Conservation (phyloP, 371 early-diverging fungal genomes). For the Catenaria anguillulae region DNA sequence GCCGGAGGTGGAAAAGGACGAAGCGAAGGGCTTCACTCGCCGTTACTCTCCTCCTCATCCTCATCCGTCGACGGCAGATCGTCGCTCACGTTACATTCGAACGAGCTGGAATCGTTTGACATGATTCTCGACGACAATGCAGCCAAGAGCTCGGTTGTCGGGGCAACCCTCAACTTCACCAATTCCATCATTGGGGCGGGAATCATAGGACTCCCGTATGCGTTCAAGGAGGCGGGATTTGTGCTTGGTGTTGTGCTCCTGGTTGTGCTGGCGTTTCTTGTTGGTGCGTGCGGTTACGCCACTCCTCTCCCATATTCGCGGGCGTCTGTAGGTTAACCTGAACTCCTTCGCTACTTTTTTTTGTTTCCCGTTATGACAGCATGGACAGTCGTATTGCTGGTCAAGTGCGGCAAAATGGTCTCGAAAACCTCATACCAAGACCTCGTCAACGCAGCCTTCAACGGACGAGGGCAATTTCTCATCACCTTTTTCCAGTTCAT, state of each 20-base stretch:
- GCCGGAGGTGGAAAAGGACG: no score
- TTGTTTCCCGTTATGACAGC: no score
- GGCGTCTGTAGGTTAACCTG: not conserved
- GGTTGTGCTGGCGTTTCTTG: slow-evolving; percentile 15
- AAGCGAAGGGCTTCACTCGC: no score
- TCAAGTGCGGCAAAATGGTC: slow-evolving; percentile 14
- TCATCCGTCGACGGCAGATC: no score
- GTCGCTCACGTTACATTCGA: no score
- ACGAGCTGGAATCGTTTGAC: no score
- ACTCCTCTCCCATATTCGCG: no score
- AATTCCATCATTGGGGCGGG: slow-evolving; percentile 12
- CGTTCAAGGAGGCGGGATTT: slow-evolving; percentile 20
- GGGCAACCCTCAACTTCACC: slow-evolving; percentile 9
- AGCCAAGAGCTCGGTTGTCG: slow-evolving; percentile 9
- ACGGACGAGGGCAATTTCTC: slow-evolving; percentile 13
- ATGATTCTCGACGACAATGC: no score
- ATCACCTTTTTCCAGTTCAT: slow-evolving; percentile 21
- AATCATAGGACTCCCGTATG: slow-evolving; percentile 19
- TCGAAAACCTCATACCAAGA: slow-evolving; percentile 16
- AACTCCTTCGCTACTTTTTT: no score
- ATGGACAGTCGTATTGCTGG: slow-evolving; percentile 18
- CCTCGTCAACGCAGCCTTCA: slow-evolving; percentile 14
- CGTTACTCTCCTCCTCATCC: no score
- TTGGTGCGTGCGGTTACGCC: slow-evolving; percentile 11
- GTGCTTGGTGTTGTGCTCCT: slow-evolving; percentile 16